Percentiles rank a stretch among this genome's conserved stretches.
Conservation (phyloP, 495 filamentous ascomycete species). For the Talaromyces trachyspermus region DNA sequence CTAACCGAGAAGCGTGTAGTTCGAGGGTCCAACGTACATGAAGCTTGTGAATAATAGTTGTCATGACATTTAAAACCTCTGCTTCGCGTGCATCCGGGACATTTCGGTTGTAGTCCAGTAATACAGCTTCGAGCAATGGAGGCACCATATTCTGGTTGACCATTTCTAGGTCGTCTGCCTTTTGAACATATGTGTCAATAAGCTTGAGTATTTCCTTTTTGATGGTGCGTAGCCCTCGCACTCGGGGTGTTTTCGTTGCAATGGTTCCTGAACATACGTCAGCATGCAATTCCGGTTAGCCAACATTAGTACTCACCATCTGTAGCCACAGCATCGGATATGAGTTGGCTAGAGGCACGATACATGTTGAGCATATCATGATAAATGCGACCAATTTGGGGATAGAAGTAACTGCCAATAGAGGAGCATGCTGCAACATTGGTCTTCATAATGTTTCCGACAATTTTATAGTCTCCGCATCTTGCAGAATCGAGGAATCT, state of each 20-base stretch:
- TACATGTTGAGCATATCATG: constrained; percentile 99
- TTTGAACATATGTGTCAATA: constrained; percentile 95
- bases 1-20: constrained; percentile 34
- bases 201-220: constrained; percentile 99
- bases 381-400: constrained; percentile 97
- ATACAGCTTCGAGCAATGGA: constrained; percentile 88
- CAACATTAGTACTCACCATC: constrained; percentile 56
- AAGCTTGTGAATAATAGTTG: constrained; percentile 90
- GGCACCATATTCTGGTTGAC: constrained; percentile 89
- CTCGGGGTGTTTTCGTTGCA: constrained; percentile 96
- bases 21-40: constrained; percentile 63
- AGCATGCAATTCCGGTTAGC: too few species aligned
- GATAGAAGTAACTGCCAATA: constrained; percentile 94
- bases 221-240: constrained; percentile 90
- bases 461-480: constrained; percentile 93
- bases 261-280: constrained; percentile 72
- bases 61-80: constrained; percentile 96
- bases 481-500: constrained; percentile 75
- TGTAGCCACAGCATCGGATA: constrained; percentile 79
- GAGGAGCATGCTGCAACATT: constrained; percentile 96
- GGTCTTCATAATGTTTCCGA: constrained; percentile 99
- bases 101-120: constrained; percentile 95
- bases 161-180: constrained; percentile 91
- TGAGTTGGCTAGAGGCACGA: constrained; percentile 86
- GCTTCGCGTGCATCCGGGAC: constrained; percentile 94